Conservation (phyloP, 2,329 filamentous ascomycete genomes). For the Lanzia echinophila region DNA sequence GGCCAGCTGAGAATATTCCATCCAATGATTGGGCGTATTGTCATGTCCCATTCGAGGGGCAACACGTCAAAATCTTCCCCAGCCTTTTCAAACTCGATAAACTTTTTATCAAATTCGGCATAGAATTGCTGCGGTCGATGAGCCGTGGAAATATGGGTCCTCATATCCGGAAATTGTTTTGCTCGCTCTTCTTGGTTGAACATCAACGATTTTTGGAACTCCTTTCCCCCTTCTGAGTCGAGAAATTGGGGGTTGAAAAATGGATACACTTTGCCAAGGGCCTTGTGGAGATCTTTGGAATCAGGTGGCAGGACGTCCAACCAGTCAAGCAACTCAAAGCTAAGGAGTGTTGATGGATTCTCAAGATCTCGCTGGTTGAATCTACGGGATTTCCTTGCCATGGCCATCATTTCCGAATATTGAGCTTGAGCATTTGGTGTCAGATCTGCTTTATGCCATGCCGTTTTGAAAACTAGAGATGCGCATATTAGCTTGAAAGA, state of each 20-base stretch:
- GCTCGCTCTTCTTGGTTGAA: constrained; percentile 37
- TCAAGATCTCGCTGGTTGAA: constrained; percentile 20
- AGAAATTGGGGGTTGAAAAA: constrained; percentile 37
- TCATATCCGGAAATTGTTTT: constrained; percentile 32
- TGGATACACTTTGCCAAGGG: constrained; percentile 32
- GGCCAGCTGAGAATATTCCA: too few relatives aligned
- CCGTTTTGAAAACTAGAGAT: constrained; percentile 33
- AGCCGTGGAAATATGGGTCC: constrained; percentile 34
- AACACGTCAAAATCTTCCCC: constrained; percentile 27
- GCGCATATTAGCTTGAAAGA: neutral
- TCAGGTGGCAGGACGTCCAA: constrained; percentile 19
- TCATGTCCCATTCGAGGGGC: constrained; percentile 36
- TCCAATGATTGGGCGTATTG: constrained; percentile 36
- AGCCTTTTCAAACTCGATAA: constrained; percentile 12
- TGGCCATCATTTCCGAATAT: constrained; percentile 33
- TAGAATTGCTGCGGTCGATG: constrained; percentile 33
- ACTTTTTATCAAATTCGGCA: constrained; percentile 24
- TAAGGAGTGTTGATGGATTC: constrained; percentile 10
- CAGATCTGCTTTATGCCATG: constrained; percentile 40
- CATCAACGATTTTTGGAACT: constrained; percentile 33
- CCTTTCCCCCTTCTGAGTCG: constrained; percentile 28
- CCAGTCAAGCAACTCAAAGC: constrained; percentile 32
- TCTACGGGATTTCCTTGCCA: constrained; percentile 31
- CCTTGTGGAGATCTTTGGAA: constrained; percentile 33
- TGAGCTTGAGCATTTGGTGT: constrained; percentile 34